phyloP scores from a whole-genome alignment of 208 protist genomes.

The Crithidia bombi region DNA sequence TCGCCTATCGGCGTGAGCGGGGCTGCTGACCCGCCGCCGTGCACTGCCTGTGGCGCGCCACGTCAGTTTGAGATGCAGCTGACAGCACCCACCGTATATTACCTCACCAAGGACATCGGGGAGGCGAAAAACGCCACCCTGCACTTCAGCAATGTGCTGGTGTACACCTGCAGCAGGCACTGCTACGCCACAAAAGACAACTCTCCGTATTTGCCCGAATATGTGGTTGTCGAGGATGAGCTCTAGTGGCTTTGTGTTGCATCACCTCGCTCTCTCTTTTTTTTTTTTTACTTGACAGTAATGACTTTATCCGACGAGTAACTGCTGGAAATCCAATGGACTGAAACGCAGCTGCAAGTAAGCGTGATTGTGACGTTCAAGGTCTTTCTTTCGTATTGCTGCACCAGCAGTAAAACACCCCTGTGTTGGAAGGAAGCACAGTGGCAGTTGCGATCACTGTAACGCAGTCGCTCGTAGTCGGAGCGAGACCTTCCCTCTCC shows the following conservation, averaged over 20 bases:
- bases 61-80: slow-evolving; percentile 86
- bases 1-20: slow-evolving; percentile 29
- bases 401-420: no score
- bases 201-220: slow-evolving; percentile 62
- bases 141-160: slow-evolving; percentile 85
- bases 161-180: slow-evolving; percentile 79
- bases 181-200: slow-evolving; percentile 49
- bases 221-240: slow-evolving; percentile 81
- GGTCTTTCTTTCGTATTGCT: no score
- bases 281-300: slow-evolving; percentile 15
- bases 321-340: no score
- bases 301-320: no score
- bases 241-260: slow-evolving; percentile 37
- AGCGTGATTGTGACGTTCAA: no score
- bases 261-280: no score
- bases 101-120: slow-evolving; percentile 62
- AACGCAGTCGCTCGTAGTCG: no score
- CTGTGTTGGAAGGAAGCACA: no score
- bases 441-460: no score
- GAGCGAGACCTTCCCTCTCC: no score
- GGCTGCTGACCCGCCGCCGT: slow-evolving; percentile 39
- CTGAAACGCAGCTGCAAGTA: no score
- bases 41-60: slow-evolving; percentile 53
- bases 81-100: slow-evolving; percentile 82
- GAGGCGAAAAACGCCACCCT: slow-evolving; percentile 63